Base-by-base conservation (phyloP, 768 basidiomycete species). In the Lactarius pseudohatsudake region DNA sequence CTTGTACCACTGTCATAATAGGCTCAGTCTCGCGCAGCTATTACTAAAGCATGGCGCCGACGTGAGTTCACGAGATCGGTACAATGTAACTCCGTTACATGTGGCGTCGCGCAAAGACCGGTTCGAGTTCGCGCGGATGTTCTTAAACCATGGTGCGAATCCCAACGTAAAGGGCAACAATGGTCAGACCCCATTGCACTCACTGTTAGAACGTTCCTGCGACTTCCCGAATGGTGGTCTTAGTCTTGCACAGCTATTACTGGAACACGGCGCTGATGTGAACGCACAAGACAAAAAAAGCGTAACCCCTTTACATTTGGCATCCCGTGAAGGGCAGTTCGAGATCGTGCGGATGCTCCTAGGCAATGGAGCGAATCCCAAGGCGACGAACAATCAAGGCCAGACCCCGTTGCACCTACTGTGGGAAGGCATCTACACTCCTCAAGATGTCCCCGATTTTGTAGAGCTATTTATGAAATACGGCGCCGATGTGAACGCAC, bases 1-100 rank as follows among this genome's bases (percentile, higher is more conserved):
- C 0, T 2, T 10, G 34, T 11, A 11, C n/a, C n/a, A n/a, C 4
- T 3, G 0, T 20, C 7, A 9, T 4, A 8, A 11, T 9, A 4
- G 36, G 36, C 11, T 36, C 36, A 36, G 36, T 36, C 36, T 11
- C 36, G 36, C 11, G 9, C 36, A 36, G 11, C 36, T 36, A 36
- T 11, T 36, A 36, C 36, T 36, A 4, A 11, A 11, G 36, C 36
- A 36, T 11, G 36, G 36, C 36, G 36, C 36, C 36, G 36, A 36
- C 36, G 36, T 36, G 10, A 36, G 11, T 36, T 11, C 11, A 36
- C 36, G 36, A 36, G 11, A 36, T 36, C 36, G 36, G 9, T 11
- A 36, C 36, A 36, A 36, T 36, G 10, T 11, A 36, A 36, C 36
- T 36, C 36, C 2, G 10, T 36, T 36, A 11, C 36, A 36, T 36